Percentiles rank a stretch among this genome's conserved stretches.
These are phyloP conservation scores for Aspergillus ochraceoroseus DNA, from an alignment of 2,329 filamentous ascomycete species.

Conservation along the genomic window DNA sequence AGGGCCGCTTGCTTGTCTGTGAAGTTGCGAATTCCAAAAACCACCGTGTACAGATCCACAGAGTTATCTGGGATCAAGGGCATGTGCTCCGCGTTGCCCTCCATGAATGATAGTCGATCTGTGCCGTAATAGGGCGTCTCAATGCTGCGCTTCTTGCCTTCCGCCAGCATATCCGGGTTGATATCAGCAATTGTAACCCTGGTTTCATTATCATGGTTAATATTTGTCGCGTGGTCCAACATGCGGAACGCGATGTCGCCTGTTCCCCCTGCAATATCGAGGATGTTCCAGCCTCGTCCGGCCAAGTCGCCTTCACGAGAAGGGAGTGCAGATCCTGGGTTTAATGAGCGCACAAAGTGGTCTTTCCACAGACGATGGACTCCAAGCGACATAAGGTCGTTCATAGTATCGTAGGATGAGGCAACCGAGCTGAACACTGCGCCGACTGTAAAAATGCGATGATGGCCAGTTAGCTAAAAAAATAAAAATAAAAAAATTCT, in stretches of 20 bases:
- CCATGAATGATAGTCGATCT: slow-evolving; percentile 64
- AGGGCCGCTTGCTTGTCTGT: slow-evolving; percentile 82
- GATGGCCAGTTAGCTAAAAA: background rate
- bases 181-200: slow-evolving; percentile 92
- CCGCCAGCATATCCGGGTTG: slow-evolving; percentile 88
- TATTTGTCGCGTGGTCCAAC: slow-evolving; percentile 75
- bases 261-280: slow-evolving; percentile 94
- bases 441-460: slow-evolving; percentile 52
- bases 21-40: slow-evolving; percentile 97
- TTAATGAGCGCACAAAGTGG: slow-evolving; percentile 86
- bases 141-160: slow-evolving; percentile 74
- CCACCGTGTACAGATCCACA: slow-evolving; percentile 95
- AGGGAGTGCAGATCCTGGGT: slow-evolving; percentile 62
- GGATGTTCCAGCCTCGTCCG: slow-evolving; percentile 63
- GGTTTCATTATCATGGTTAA: slow-evolving; percentile 74
- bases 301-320: slow-evolving; percentile 28
- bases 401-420: slow-evolving; percentile 94
- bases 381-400: slow-evolving; percentile 97
- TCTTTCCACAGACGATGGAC: slow-evolving; percentile 98
- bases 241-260: slow-evolving; percentile 97
- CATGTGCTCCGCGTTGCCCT: slow-evolving; percentile 83
- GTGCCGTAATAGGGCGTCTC: slow-evolving; percentile 55
- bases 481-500: background rate
- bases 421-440: slow-evolving; percentile 94
- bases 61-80: slow-evolving; percentile 59